These are phyloP conservation scores for Candida bentonensis DNA, from an alignment of 805 yeast species.

Conservation along the genomic window DNA sequence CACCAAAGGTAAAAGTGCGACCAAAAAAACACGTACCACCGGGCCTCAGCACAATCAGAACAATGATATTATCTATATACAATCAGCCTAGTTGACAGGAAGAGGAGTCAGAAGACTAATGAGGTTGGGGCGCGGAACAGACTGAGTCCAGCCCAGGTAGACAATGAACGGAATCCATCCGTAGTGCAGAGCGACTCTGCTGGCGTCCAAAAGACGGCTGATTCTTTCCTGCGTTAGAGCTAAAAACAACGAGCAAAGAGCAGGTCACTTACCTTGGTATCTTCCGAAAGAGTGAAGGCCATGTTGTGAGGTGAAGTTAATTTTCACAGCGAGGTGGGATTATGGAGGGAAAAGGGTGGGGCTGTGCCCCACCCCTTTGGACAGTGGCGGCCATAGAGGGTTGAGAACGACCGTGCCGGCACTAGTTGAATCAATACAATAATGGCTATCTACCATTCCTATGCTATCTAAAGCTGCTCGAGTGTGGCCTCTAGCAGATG, in stretches of 20 bases:
- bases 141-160: constrained; percentile 77
- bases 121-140: constrained; percentile 72
- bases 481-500: background rate
- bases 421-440: no score
- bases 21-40: no score
- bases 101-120: constrained; percentile 65
- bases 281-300: constrained; percentile 24
- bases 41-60: no score
- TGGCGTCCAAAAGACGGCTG: constrained; percentile 62
- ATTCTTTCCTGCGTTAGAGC: constrained; percentile 59
- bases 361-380: no score
- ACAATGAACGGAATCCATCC: constrained; percentile 95
- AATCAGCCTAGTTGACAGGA: constrained; percentile 44
- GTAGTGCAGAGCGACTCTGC: constrained; percentile 82
- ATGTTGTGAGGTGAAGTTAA: constrained; percentile 5
- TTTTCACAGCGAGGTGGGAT: no score
- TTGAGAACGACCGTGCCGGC: no score
- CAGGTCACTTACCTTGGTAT: constrained; percentile 22
- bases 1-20: no score
- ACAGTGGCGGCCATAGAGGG: no score
- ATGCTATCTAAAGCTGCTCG: no score
- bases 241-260: background rate
- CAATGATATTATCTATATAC: constrained; percentile 3
- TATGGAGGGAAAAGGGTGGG: no score
- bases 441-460: no score